Evolutionary conservation across 163 green algal species (phyloP).

Genomic region (Chloromonas sp.): DNA sequence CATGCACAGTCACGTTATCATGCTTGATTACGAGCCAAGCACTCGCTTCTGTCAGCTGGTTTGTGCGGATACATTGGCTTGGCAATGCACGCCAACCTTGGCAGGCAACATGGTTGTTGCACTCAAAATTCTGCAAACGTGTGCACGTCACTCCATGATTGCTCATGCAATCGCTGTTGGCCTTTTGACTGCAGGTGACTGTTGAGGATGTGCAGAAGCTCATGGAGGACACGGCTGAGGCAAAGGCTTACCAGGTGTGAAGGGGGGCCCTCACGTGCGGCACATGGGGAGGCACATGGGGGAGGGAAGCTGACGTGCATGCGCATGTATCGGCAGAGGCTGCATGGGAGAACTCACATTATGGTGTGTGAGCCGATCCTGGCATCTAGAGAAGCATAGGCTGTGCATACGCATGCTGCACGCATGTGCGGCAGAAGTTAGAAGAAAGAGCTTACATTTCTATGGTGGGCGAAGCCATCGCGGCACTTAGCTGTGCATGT

Average conservation of each 20-base stretch:
- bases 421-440: background rate
- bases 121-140: background rate
- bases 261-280: background rate
- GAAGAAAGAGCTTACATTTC: background rate
- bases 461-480: background rate
- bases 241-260: constrained; percentile 44
- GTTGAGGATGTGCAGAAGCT: constrained; percentile 51
- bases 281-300: no score
- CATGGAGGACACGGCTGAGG: constrained; percentile 48
- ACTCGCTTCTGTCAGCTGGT: background rate
- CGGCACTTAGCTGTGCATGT: background rate
- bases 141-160: background rate
- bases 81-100: background rate
- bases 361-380: background rate
- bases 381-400: background rate
- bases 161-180: no score
- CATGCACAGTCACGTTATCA: no score
- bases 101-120: background rate
- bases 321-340: no score
- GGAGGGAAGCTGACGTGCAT: no score
- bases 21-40: no score
- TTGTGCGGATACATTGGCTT: background rate
- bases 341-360: background rate
- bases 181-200: constrained; percentile 19
- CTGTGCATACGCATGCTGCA: background rate